phyloP scores from a whole-genome alignment of 345 rosid species.

The Rhodamnia rubescens region DNA sequence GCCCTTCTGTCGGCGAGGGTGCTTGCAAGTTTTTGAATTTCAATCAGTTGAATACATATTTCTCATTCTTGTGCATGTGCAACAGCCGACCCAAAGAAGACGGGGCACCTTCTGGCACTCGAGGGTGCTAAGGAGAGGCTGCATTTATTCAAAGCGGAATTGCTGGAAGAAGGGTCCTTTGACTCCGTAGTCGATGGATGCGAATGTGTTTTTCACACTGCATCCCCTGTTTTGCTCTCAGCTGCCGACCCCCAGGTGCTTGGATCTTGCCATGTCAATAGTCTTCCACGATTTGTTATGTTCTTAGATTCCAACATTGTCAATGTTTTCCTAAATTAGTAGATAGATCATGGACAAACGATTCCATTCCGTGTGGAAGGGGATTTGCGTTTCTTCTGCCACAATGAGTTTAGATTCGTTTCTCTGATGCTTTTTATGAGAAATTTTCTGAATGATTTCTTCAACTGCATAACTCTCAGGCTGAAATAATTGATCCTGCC shows the following conservation, averaged over 20 bases:
- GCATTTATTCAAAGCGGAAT: constrained; percentile 17
- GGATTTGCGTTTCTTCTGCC: neutral
- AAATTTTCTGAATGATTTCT: neutral
- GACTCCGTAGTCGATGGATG: constrained; percentile 23
- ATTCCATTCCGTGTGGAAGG: neutral
- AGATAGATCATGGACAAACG: neutral
- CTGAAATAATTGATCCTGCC: constrained; percentile 36
- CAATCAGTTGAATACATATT: neutral
- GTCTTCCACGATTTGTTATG: neutral
- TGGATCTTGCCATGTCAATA: neutral
- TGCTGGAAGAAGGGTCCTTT: constrained; percentile 21
- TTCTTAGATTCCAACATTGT: neutral
- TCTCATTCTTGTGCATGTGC: neutral
- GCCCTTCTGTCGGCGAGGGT: neutral
- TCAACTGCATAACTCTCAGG: constrained; percentile 1
- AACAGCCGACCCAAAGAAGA: constrained; percentile 23
- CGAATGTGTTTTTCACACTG: constrained; percentile 21
- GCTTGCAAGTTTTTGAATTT: neutral
- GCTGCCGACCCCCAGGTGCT: constrained; percentile 14
- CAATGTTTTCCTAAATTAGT: neutral
- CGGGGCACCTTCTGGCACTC: constrained; percentile 17
- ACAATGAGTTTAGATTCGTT: neutral
- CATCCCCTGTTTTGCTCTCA: constrained; percentile 10
- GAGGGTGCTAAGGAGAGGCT: constrained; percentile 32
- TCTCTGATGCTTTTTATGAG: neutral